Evolutionary conservation across 73 alveolate genomes (phyloP), one percentile per base, ranked within the genome.

Genomic region (Blepharisma stoltei): DNA sequence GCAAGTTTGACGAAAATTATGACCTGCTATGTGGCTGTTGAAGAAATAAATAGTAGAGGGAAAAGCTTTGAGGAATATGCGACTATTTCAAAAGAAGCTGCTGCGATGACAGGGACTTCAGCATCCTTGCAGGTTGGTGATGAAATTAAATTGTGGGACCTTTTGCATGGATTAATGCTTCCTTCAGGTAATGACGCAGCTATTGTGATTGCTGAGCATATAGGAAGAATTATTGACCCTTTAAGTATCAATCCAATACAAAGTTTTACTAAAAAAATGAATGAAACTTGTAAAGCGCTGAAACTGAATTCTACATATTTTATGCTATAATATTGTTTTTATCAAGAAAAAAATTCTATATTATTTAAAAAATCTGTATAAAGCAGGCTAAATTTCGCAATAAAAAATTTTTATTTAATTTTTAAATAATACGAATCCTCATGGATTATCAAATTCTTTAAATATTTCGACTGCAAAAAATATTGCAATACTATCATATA

Each of bases 101-200:
- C 77, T 67, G 9, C 54, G 1, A 46, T 54, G 38, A 4, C 50
- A 27, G 83, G 83, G n/a, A 76, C 83, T 0, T 53, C 73, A 20
- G 83, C 83, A n/a, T 9, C 20, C 7, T 8, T 76, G 27, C 23
- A 6, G 11, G 54, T 3, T 23, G 67, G 67, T 49, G 83, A 76
- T 46, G 20, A 38, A 14, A 44, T 76, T 11, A 54, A 50, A 54
- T 6, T 76, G 20, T 27, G 60, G 54, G 83, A 76, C 43, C 41
- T 76, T 14, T 78, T 76, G 14, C 67, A 53, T 27, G 93, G 83
- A 8, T 25, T 86, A 6, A 86, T 86, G 93, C 81, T 85, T 38
- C 92, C 92, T 27, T 85, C 92, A 9, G 92, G 92, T 7, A 85
- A 85, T 73, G 92, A 86, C 71, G 93, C 93, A 18, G 93, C 93